Evolutionary conservation across 805 yeast genomes (phyloP).

Genomic region (Sugiyamaella marilandica): DNA sequence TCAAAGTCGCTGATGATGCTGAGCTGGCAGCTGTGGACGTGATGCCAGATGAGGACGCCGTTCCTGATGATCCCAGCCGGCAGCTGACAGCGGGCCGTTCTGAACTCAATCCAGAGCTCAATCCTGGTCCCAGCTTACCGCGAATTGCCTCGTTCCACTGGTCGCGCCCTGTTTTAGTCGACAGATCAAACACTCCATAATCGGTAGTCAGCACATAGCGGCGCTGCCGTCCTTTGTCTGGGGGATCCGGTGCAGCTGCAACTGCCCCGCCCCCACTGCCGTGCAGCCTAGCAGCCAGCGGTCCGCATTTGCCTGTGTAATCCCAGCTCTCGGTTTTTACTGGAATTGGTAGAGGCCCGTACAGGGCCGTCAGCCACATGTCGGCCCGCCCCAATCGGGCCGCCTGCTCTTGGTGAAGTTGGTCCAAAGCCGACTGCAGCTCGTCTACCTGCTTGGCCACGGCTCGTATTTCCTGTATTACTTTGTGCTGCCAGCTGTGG

Average conservation of each 20-base stretch:
- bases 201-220: constrained; percentile 7
- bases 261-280: too few species aligned
- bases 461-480: neutral
- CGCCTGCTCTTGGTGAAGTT: neutral
- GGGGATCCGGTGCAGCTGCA: neutral
- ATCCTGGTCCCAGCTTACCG: neutral
- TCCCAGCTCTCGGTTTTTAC: neutral
- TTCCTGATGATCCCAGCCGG: too few species aligned
- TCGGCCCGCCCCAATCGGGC: neutral
- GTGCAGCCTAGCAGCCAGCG: neutral
- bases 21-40: neutral
- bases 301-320: neutral
- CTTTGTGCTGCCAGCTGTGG: neutral
- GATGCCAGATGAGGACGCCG: neutral
- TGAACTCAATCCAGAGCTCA: too few species aligned
- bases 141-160: constrained; percentile 7
- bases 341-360: neutral
- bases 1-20: neutral
- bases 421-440: neutral
- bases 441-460: neutral
- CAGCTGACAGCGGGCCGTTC: too few species aligned
- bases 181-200: constrained; percentile 13
- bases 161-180: constrained; percentile 14
- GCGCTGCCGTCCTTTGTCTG: neutral
- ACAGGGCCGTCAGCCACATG: neutral